A percentile compares a stretch with the other conserved stretches of the same genome.
Evolutionary conservation across 129 eudicot genomes (phyloP).

Genomic region (Dittrichia graveolens): DNA sequence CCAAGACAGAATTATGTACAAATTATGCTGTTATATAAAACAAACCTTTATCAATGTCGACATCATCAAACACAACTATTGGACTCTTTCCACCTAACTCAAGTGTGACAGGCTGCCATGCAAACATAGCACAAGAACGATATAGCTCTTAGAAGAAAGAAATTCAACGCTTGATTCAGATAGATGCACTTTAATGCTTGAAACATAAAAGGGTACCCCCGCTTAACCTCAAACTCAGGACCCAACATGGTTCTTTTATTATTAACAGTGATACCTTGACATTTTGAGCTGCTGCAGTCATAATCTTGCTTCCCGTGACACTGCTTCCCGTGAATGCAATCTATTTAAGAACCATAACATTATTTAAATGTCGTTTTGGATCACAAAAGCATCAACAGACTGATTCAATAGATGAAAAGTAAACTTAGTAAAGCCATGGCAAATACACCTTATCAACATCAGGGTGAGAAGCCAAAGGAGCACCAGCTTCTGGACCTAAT

Average conservation of each 20-base stretch:
- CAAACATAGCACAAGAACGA: not conserved
- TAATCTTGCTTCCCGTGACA: slow-evolving; percentile 89
- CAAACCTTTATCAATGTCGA: slow-evolving; percentile 85
- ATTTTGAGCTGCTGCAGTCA: slow-evolving; percentile 93
- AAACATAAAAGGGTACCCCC: slow-evolving; percentile 2
- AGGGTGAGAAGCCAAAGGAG: slow-evolving; percentile 95
- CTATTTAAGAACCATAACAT: slow-evolving; percentile 40
- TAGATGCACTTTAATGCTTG: not conserved
- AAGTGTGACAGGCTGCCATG: slow-evolving; percentile 90
- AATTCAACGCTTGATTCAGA: not conserved
- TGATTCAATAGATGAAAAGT: not conserved
- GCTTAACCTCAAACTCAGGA: not conserved
- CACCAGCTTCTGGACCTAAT: slow-evolving; percentile 92
- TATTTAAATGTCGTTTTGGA: not conserved
- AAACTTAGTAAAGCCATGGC: not conserved
- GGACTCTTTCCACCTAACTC: slow-evolving; percentile 99
- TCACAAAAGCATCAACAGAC: not conserved
- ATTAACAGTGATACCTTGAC: slow-evolving; percentile 57
- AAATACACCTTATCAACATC: slow-evolving; percentile 83
- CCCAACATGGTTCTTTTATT: not conserved
- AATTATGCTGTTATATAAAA: slow-evolving; percentile 58
- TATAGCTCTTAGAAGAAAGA: slow-evolving; percentile 1
- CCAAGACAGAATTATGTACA: not conserved
- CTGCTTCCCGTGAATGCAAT: slow-evolving; percentile 96
- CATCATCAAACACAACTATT: slow-evolving; percentile 89